These are phyloP conservation scores for Apiospora arundinis DNA, from an alignment of 2,329 filamentous ascomycete species.

Conservation along the genomic window DNA sequence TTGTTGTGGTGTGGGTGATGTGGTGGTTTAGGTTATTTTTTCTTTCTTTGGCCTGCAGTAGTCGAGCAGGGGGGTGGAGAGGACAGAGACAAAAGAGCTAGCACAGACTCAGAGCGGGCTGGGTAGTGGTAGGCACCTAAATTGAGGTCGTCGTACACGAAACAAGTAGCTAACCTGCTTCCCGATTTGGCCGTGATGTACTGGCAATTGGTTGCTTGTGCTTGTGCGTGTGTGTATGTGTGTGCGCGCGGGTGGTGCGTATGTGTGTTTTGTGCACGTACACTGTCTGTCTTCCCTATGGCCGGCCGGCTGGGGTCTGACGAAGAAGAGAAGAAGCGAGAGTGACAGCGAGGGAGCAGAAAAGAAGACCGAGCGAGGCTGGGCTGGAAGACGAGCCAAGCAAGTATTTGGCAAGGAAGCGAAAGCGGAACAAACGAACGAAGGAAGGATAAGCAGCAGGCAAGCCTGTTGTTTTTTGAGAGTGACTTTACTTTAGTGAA, in stretches of 20 bases:
- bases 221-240: slow-evolving; percentile 6
- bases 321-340: slow-evolving; percentile 15
- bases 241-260: slow-evolving; percentile 19
- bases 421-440: background rate
- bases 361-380: background rate
- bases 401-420: slow-evolving; percentile 3
- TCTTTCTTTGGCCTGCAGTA: slow-evolving; percentile 22
- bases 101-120: slow-evolving; percentile 17
- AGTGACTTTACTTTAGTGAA: slow-evolving; percentile 14
- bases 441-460: slow-evolving; percentile 6
- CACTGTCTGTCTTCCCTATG: background rate
- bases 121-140: slow-evolving; percentile 4
- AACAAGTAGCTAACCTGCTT: slow-evolving; percentile 2
- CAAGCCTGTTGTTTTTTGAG: slow-evolving; percentile 14
- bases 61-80: slow-evolving; percentile 20
- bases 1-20: slow-evolving; percentile 20
- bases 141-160: slow-evolving; percentile 16
- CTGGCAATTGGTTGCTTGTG: background rate
- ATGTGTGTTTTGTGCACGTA: slow-evolving; percentile 20
- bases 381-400: background rate
- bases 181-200: slow-evolving; percentile 1
- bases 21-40: slow-evolving; percentile 12
- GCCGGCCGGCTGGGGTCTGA: background rate
- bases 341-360: background rate
- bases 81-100: slow-evolving; percentile 7